phyloP scores from a whole-genome alignment of 2,329 filamentous ascomycete species.

The Magnaporthiopsis incrustans region DNA sequence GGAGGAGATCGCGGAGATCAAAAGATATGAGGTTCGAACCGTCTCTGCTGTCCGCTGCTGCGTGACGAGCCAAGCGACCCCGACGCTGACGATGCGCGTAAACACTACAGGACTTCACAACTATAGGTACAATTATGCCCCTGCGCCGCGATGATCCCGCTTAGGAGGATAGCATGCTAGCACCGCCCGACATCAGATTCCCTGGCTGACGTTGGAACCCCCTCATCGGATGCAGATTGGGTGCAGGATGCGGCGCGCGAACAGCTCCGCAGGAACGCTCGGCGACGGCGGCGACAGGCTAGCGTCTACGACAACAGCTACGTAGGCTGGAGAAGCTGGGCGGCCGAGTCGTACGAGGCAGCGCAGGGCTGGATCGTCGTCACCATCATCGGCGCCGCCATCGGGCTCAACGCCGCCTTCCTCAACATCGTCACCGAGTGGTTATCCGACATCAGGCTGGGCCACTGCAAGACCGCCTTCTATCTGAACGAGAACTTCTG shows the following conservation, averaged over 20 bases:
- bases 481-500: conserved; percentile 97
- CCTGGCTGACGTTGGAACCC: conserved; percentile 10
- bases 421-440: conserved; percentile 96
- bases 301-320: conserved; percentile 63
- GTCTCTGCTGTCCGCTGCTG: not conserved
- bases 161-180: not conserved
- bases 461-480: conserved; percentile 92
- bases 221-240: conserved; percentile 60
- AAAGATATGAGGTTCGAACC: conserved; percentile 70
- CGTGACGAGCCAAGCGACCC: not conserved
- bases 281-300: conserved; percentile 58
- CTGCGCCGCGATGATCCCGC: too few relatives aligned
- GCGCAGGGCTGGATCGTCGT: conserved; percentile 98
- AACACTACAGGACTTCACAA: conserved; percentile 71
- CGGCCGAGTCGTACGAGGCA: conserved; percentile 86
- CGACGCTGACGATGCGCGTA: conserved; percentile 1
- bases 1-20: conserved; percentile 96
- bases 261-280: conserved; percentile 69
- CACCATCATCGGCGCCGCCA: conserved; percentile 83
- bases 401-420: conserved; percentile 86
- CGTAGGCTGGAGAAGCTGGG: conserved; percentile 68
- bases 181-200: conserved; percentile 5
- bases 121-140: conserved; percentile 53
- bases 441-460: conserved; percentile 90
- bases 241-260: conserved; percentile 94